These are phyloP conservation scores for Prunus persica DNA, from an alignment of 306 rosid species.

Conservation along the genomic window Prunus_persica_NCBIv2 NC_034010.1:24531501-24532000, in stretches of 20 bases:
- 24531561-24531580: slow-evolving; percentile 5
- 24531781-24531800: slow-evolving; percentile 12
- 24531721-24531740: slow-evolving; percentile 32
- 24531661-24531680: slow-evolving; percentile 30
- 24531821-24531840: background rate
- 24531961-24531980: slow-evolving; percentile 28
- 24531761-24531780: slow-evolving; percentile 27
- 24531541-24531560: slow-evolving; percentile 18
- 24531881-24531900: slow-evolving; percentile 37
- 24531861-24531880: slow-evolving; percentile 47
- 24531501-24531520: slow-evolving; percentile 31
- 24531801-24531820: slow-evolving; percentile 15
- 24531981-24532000: slow-evolving; percentile 17
- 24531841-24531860: slow-evolving; percentile 31
- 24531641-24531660: slow-evolving; percentile 37
- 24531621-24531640: slow-evolving; percentile 26
- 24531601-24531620: slow-evolving; percentile 5
- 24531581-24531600: slow-evolving; percentile 9
- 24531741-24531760: slow-evolving; percentile 35
- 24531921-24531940: slow-evolving; percentile 39
- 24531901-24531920: slow-evolving; percentile 44
- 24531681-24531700: slow-evolving; percentile 37
- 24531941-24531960: slow-evolving; percentile 37
- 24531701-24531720: slow-evolving; percentile 23
- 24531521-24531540: slow-evolving; percentile 23